Conservation (phyloP, 164 flowering plant species). For the Vitis cinerea region DNA sequence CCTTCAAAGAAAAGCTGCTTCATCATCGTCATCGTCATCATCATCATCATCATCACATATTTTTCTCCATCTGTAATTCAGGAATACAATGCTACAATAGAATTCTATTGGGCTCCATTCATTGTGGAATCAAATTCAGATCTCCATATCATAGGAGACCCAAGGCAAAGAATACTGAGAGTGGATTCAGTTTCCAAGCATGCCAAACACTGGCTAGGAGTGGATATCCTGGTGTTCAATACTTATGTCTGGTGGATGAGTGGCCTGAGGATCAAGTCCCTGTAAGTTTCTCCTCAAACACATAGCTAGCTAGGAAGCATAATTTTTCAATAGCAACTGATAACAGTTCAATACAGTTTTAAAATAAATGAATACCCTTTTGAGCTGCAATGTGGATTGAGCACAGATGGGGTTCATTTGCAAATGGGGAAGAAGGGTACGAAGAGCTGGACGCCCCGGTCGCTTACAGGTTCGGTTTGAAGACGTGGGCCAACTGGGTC, state of each 20-base stretch:
- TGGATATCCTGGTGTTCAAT: conserved; percentile 82
- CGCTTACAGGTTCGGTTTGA: conserved; percentile 66
- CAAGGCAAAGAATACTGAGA: conserved; percentile 66
- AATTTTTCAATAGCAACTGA: too few species aligned
- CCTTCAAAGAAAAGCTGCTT: not conserved
- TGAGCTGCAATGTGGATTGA: not conserved
- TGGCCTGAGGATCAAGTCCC: conserved; percentile 60
- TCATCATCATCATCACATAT: not conserved
- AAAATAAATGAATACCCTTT: conserved; percentile 1
- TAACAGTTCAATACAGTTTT: not conserved
- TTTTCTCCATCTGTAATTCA: conserved; percentile 16
- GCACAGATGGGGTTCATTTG: conserved; percentile 87
- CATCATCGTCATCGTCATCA: not conserved
- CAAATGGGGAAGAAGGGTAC: conserved; percentile 70
- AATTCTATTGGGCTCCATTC: conserved; percentile 96
- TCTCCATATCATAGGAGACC: conserved; percentile 48
- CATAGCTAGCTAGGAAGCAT: too few species aligned
- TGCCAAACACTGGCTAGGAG: conserved; percentile 72
- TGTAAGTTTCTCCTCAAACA: conserved; percentile 42
- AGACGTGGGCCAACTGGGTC: conserved; percentile 96
- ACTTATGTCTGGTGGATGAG: conserved; percentile 99
- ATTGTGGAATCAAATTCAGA: conserved; percentile 82
- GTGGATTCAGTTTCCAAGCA: conserved; percentile 79
- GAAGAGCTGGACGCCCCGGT: conserved; percentile 68
- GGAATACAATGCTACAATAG: conserved; percentile 74